phyloP scores from a whole-genome alignment of 2,329 filamentous ascomycete species.

The Trichoderma polysporum region DNA sequence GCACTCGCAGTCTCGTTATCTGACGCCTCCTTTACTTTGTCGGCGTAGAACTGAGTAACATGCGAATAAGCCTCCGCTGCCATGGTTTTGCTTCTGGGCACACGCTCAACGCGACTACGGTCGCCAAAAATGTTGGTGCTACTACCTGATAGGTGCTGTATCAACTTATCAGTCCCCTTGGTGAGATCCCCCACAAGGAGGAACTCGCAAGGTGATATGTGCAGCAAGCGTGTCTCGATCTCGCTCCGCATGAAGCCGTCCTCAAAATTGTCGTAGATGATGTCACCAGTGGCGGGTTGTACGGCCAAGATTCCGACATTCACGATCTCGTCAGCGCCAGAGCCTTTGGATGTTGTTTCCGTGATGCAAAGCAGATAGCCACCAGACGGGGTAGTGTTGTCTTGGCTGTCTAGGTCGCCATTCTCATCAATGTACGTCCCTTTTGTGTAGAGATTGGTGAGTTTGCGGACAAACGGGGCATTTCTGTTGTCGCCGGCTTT shows the following conservation, averaged over 20 bases:
- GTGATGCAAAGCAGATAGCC: constrained; percentile 95
- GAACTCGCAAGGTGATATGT: constrained; percentile 95
- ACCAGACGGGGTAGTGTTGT: constrained; percentile 51
- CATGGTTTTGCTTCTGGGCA: constrained; percentile 74
- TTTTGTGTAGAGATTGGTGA: constrained; percentile 97
- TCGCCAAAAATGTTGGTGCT: constrained; percentile 93
- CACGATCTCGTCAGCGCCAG: constrained; percentile 88
- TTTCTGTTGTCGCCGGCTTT: constrained; percentile 94
- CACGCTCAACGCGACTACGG: constrained; percentile 78
- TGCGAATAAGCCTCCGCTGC: constrained; percentile 83
- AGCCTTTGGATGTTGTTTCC: constrained; percentile 74
- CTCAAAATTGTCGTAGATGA: constrained; percentile 93
- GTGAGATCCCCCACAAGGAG: constrained; percentile 89
- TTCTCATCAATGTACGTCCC: constrained; percentile 95
- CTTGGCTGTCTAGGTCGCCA: constrained; percentile 66
- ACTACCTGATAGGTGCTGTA: constrained; percentile 84
- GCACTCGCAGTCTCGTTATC: constrained; percentile 57
- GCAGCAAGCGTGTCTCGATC: constrained; percentile 89
- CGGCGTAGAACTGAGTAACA: constrained; percentile 89
- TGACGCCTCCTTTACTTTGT: constrained; percentile 67
- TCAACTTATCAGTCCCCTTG: constrained; percentile 86
- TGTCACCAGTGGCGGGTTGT: constrained; percentile 91
- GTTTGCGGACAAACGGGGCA: constrained; percentile 83
- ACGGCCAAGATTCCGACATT: constrained; percentile 90
- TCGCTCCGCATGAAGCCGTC: constrained; percentile 97